Evolutionary conservation across 2,329 filamentous ascomycete genomes (phyloP), one percentile per base, ranked within the genome.

Genomic region (Colletotrichum camelliae): DNA sequence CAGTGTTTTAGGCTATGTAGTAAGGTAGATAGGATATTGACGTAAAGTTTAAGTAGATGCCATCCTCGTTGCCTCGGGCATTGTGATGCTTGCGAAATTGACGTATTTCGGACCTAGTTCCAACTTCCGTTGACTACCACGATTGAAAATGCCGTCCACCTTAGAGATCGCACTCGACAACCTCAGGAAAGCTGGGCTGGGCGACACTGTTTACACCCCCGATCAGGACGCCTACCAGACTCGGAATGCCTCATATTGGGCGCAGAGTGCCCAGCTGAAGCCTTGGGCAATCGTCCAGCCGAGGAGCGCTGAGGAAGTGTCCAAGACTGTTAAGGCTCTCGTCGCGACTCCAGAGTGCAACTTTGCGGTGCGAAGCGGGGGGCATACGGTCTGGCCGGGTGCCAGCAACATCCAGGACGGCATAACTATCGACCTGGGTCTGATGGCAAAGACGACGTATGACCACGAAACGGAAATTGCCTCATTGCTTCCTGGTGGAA

Each of bases 321-420:
- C 81, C 21, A 65, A 70, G 4, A 21, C 29, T n/a, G 10, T 61
- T 9, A 15, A 39, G 35, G 78, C 77, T 13, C 10, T 73, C 4
- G 16, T 66, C 12, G 62, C 24, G 27, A 52, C 24, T 5, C 21
- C 62, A 21, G 62, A 24, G 3, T 52, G 37, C 62, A 66, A 48
- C 18, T 52, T 52, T 31, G 62, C 62, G 35, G 37, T 52, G 37
- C 62, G 37, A 18, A 29, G 31, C 24, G 58, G 58, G 5, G 58
- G 29, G 5, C 58, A 61, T 24, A 61, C 58, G 2, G 33, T 64
- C n/a, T 37, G 35, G 35, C 33, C 60, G 2, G 60, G 33, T 12
- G 60, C 58, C 29, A 87, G 86, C 9, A 90, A 85, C 70, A 86
- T 85, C 66, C 80, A 83, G 13, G 83, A 81, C 4, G 87, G 87